Evolutionary conservation across 306 rosid genomes (phyloP).

Genomic region (Rosa rugosa): DNA sequence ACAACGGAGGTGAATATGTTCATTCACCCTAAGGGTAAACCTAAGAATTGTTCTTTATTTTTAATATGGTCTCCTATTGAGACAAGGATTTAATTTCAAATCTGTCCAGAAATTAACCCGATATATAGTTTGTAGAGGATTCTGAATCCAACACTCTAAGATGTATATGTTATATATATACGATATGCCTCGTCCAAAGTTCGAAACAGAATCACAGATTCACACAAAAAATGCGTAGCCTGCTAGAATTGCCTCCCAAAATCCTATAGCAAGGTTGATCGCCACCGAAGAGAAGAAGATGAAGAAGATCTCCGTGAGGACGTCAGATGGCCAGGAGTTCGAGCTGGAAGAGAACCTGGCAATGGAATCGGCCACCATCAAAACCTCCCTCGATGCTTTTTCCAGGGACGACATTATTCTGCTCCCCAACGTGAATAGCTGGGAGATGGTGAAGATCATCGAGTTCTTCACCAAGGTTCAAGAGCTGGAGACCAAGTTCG

Average conservation of each 20-base stretch:
- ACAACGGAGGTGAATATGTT: too few species aligned
- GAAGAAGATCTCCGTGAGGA: neutral
- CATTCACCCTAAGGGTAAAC: too few species aligned
- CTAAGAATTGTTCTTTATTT: too few species aligned
- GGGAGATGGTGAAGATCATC: constrained; percentile 3
- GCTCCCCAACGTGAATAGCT: neutral
- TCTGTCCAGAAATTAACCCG: too few species aligned
- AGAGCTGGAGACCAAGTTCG: constrained; percentile 1
- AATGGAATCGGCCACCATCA: neutral
- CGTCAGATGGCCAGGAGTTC: neutral
- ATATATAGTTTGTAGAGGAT: neutral
- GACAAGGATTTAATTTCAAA: too few species aligned
- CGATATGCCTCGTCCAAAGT: neutral
- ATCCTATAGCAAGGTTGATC: neutral
- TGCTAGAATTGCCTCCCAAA: neutral
- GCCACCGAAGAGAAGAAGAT: neutral
- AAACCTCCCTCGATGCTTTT: neutral
- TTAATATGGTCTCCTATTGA: too few species aligned
- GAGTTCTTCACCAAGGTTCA: neutral
- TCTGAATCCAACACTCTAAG: neutral
- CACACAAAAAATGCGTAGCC: too few species aligned
- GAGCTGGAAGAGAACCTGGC: neutral
- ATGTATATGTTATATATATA: neutral
- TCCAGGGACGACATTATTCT: neutral
- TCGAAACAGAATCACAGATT: neutral